These are phyloP conservation scores for Diaporthe ampelina DNA, from an alignment of 2,329 filamentous ascomycete genomes.

Conservation along the genomic window DNA sequence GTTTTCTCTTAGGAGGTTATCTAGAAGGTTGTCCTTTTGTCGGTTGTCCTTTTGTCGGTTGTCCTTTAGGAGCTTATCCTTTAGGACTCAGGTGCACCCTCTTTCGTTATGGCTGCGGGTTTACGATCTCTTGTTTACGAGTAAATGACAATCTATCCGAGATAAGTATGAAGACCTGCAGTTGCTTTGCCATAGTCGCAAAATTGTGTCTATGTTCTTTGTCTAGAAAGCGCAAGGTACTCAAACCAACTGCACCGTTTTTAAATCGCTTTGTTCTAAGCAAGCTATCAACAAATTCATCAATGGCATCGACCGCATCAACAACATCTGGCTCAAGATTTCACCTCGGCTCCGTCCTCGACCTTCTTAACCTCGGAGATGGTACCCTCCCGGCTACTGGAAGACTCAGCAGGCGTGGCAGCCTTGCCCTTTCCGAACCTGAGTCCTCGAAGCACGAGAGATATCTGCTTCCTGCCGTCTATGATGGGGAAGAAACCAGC, in stretches of 20 bases:
- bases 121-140: not conserved
- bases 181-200: not conserved
- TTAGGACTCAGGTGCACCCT: no score
- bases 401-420: not conserved
- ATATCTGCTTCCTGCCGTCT: conserved; percentile 57
- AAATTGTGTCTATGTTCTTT: not conserved
- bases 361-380: not conserved
- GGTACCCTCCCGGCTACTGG: conserved; percentile 15
- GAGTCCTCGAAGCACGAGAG: conserved; percentile 19
- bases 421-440: not conserved
- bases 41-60: no score
- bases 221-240: no score
- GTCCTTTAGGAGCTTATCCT: no score
- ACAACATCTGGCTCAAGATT: not conserved
- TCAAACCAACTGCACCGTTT: not conserved
- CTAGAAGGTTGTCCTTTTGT: no score
- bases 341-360: not conserved
- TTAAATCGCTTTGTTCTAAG: not conserved
- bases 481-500: conserved; percentile 64
- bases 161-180: not conserved
- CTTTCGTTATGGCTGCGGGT: no score
- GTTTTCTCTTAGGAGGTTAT: no score
- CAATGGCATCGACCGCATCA: not conserved
- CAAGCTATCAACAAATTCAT: not conserved
- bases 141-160: not conserved